These are phyloP conservation scores for Benincasa hispida DNA, from an alignment of 306 rosid genomes.

Conservation along the genomic window DNA sequence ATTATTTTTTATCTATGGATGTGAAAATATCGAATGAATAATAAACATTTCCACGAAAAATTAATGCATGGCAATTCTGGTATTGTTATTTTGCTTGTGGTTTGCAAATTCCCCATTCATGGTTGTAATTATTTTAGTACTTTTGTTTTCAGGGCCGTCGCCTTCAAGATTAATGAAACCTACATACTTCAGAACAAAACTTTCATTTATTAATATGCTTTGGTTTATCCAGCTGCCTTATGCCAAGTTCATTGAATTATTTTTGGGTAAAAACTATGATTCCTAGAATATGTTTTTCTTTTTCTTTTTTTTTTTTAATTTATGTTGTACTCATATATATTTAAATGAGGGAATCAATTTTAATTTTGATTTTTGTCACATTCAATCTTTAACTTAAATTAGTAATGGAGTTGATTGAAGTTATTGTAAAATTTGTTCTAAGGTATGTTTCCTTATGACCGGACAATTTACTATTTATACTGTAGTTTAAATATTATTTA, in stretches of 20 bases:
- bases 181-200: background rate
- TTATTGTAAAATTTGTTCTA: background rate
- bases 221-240: background rate
- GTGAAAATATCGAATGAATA: no score
- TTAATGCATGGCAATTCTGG: no score
- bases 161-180: background rate
- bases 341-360: background rate
- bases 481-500: background rate
- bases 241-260: background rate
- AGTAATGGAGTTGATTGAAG: background rate
- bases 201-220: background rate
- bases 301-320: background rate
- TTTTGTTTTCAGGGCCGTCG: background rate
- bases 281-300: background rate
- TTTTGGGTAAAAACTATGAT: background rate
- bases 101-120: background rate
- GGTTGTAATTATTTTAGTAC: background rate
- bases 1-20: no score
- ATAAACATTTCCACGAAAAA: no score
- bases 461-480: background rate
- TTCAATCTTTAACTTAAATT: background rate
- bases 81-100: no score
- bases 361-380: background rate
- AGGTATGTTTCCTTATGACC: background rate
- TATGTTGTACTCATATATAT: background rate